Evolutionary conservation across 2,329 filamentous ascomycete genomes (phyloP).

Genomic region (Talaromyces amestolkiae): DNA sequence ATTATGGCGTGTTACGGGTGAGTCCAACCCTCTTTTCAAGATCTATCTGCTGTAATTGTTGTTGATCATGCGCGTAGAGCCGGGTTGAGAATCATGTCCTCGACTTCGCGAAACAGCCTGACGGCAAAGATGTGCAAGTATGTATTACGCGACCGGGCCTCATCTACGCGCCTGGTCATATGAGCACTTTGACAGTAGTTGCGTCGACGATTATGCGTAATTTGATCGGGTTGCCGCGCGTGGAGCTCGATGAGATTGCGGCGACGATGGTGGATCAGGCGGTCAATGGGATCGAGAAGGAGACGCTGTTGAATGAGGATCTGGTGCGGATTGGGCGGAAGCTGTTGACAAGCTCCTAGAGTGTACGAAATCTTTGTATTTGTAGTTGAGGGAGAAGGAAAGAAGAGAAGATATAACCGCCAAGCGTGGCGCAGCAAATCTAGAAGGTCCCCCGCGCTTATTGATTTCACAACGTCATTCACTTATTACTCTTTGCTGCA

Average conservation of each 20-base stretch:
- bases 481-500: not conserved
- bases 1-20: constrained; percentile 52
- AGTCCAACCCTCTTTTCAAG: constrained; percentile 20
- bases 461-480: constrained; percentile 5
- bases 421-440: constrained; percentile 17
- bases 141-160: constrained; percentile 34
- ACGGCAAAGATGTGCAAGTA: constrained; percentile 35
- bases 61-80: constrained; percentile 41
- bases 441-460: not conserved
- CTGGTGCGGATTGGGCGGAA: constrained; percentile 39
- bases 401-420: not conserved
- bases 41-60: not conserved
- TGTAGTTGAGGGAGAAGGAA: not conserved
- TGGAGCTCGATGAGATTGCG: constrained; percentile 40
- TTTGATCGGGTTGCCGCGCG: constrained; percentile 33
- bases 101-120: constrained; percentile 40
- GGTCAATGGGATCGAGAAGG: constrained; percentile 48
- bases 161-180: constrained; percentile 25
- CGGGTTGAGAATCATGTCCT: constrained; percentile 48
- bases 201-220: constrained; percentile 23
- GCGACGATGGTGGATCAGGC: constrained; percentile 48
- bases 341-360: not conserved
- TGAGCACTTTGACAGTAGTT: constrained; percentile 37
- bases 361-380: not conserved
- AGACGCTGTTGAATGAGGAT: constrained; percentile 46